phyloP scores from a whole-genome alignment of 306 rosid species.

The apple (Malus domestica) region DNA sequence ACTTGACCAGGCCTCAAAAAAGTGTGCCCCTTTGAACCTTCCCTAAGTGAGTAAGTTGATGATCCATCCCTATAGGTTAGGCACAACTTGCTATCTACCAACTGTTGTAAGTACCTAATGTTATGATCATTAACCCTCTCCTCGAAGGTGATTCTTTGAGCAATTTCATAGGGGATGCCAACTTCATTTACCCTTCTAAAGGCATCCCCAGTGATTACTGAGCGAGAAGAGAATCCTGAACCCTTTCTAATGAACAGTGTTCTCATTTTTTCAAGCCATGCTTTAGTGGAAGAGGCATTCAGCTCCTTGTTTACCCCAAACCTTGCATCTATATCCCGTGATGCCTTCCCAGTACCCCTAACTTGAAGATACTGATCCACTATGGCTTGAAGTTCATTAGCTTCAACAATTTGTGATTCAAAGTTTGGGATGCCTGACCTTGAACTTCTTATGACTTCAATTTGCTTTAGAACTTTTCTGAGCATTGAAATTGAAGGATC shows the following conservation, averaged over 20 bases:
- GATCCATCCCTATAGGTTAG: constrained; percentile 65
- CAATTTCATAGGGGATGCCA: constrained; percentile 81
- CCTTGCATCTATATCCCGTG: constrained; percentile 57
- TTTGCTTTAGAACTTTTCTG: constrained; percentile 64
- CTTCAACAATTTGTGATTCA: constrained; percentile 75
- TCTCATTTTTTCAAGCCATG: constrained; percentile 92
- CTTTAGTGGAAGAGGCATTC: constrained; percentile 62
- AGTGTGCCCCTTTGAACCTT: constrained; percentile 84
- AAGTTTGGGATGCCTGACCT: constrained; percentile 84
- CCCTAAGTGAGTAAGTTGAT: constrained; percentile 74
- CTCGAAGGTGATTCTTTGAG: constrained; percentile 78
- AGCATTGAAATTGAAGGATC: constrained; percentile 78
- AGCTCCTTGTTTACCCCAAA: constrained; percentile 67
- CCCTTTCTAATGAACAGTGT: constrained; percentile 85
- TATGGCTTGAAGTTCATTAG: constrained; percentile 61
- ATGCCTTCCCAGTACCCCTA: constrained; percentile 67
- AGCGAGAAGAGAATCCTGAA: constrained; percentile 93
- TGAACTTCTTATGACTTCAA: constrained; percentile 62
- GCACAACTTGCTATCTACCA: constrained; percentile 76
- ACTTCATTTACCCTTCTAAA: constrained; percentile 75
- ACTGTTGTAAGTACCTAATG: constrained; percentile 54
- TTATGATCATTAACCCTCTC: constrained; percentile 75
- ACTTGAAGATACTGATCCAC: constrained; percentile 75
- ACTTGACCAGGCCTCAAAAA: constrained; percentile 70
- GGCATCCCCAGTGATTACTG: constrained; percentile 91